Evolutionary conservation across 768 basidiomycete species (phyloP).

Genomic region (Naematelia encephala): DNA sequence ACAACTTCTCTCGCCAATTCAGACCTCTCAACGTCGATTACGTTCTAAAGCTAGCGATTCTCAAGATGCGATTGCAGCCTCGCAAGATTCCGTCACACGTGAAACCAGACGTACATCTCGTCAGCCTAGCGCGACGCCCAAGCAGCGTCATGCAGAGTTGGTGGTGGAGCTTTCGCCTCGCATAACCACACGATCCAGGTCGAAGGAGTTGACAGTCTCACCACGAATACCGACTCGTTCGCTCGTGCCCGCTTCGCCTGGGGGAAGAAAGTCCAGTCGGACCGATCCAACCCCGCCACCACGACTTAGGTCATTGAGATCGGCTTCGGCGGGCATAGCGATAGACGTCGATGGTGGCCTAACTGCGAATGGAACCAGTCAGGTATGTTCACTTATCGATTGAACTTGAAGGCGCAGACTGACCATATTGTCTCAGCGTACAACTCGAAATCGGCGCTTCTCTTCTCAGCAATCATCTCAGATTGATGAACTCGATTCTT

Average conservation of each 20-base stretch:
- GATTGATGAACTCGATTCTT: conserved; percentile 14
- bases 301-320: neutral
- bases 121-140: neutral
- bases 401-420: neutral
- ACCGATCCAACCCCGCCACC: conserved; percentile 1
- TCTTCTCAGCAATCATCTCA: conserved; percentile 4
- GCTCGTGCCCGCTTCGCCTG: conserved; percentile 3
- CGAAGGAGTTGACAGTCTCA: conserved; percentile 6
- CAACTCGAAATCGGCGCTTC: neutral
- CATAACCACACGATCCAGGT: conserved; percentile 13
- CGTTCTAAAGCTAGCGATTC: neutral
- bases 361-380: neutral
- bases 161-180: conserved; percentile 7
- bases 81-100: neutral
- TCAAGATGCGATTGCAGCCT: neutral
- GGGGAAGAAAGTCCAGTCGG: conserved; percentile 7
- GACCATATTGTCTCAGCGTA: neutral
- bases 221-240: conserved; percentile 4
- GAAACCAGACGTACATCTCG: neutral
- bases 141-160: conserved; percentile 5
- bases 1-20: neutral
- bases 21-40: neutral
- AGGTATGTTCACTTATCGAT: neutral
- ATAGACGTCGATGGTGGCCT: neutral
- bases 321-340: neutral